These are phyloP conservation scores for Cyclaneusma minus DNA, from an alignment of 2,329 filamentous ascomycete species.

Conservation along the genomic window DNA sequence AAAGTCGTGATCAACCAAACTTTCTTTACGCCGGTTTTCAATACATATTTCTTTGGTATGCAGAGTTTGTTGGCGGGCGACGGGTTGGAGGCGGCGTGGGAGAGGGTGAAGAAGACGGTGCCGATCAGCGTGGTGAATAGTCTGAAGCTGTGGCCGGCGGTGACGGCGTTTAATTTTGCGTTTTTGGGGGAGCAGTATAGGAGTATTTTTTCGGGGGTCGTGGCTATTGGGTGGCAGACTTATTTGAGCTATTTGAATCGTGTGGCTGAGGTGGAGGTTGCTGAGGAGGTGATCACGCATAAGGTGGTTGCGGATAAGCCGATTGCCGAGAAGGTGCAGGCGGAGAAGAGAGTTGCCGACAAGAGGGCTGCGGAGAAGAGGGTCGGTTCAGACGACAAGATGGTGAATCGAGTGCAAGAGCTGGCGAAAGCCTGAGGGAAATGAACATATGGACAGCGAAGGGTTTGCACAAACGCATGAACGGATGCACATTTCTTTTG, in stretches of 20 bases:
- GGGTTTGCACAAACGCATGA: too few species aligned
- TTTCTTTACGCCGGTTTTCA: conserved; percentile 71
- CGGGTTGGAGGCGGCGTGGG: conserved; percentile 43
- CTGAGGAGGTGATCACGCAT: conserved; percentile 7
- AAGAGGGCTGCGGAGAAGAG: too few species aligned
- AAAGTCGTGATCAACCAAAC: conserved; percentile 73
- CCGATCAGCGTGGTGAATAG: conserved; percentile 64
- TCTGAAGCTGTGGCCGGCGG: conserved; percentile 75
- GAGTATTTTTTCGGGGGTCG: conserved; percentile 61
- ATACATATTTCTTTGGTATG: conserved; percentile 67
- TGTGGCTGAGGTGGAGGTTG: conserved; percentile 42
- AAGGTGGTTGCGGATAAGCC: too few species aligned
- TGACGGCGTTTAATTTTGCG: conserved; percentile 78
- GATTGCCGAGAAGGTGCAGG: too few species aligned
- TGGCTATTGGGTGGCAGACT: conserved; percentile 85
- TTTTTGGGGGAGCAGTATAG: conserved; percentile 68
- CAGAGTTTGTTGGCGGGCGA: conserved; percentile 64
- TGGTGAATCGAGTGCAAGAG: too few species aligned
- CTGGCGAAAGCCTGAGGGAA: too few species aligned
- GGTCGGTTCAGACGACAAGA: too few species aligned
- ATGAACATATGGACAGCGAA: too few species aligned
- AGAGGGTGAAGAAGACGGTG: conserved; percentile 60
- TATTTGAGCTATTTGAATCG: conserved; percentile 74
- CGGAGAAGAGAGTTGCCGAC: too few species aligned
- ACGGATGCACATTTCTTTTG: too few species aligned